Percentiles rank a stretch among this genome's conserved stretches.
Evolutionary conservation across 306 rosid genomes (phyloP).

Genomic region (Fagus crenata): DNA sequence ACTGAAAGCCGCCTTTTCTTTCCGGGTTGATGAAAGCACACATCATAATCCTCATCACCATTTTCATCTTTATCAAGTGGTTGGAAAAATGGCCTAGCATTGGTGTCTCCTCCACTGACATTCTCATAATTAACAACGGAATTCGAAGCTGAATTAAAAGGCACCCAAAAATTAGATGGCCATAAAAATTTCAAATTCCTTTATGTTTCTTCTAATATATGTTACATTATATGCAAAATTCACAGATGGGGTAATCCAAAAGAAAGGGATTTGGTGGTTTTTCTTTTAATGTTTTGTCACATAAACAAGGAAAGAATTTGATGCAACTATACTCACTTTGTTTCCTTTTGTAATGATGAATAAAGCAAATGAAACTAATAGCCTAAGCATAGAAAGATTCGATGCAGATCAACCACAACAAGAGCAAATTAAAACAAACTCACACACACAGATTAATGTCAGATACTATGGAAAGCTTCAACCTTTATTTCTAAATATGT

Average conservation of each 20-base stretch:
- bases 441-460: neutral
- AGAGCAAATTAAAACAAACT: neutral
- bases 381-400: neutral
- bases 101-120: slow-evolving; percentile 36
- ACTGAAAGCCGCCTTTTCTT: slow-evolving; percentile 78
- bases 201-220: neutral
- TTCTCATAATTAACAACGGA: slow-evolving; percentile 61
- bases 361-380: neutral
- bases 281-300: neutral
- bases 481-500: neutral
- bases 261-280: neutral
- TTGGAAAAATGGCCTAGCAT: slow-evolving; percentile 51
- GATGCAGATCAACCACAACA: neutral
- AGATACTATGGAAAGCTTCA: slow-evolving; percentile 1
- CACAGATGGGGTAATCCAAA: neutral
- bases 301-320: neutral
- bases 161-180: slow-evolving; percentile 5
- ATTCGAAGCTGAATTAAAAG: slow-evolving; percentile 54
- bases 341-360: neutral
- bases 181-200: neutral
- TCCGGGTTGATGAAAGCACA: slow-evolving; percentile 53
- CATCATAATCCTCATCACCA: slow-evolving; percentile 58
- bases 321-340: neutral
- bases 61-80: slow-evolving; percentile 54
- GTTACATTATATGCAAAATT: neutral